Percentiles rank a stretch among this genome's conserved stretches.
phyloP scores from a whole-genome alignment of 1,139 yeast species.

The Protomyces arabidopsidicola region DNA sequence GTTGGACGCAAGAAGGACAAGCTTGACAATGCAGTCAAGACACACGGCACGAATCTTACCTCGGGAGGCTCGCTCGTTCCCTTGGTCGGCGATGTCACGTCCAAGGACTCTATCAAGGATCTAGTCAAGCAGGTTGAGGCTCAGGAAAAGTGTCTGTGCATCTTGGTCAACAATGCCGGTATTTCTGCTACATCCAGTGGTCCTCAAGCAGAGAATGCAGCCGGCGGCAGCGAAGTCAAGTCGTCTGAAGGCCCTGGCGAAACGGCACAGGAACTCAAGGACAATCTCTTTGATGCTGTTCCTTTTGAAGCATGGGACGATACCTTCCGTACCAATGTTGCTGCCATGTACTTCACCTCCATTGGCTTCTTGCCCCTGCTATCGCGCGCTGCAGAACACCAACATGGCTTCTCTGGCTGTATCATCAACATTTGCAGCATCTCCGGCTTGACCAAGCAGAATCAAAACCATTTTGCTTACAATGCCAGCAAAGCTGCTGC shows the following conservation, averaged over 20 bases:
- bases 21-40: slow-evolving; percentile 41
- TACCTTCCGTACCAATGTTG: slow-evolving; percentile 28
- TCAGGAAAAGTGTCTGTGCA: slow-evolving; percentile 32
- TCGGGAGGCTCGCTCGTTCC: slow-evolving; percentile 30
- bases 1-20: slow-evolving; percentile 44
- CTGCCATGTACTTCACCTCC: slow-evolving; percentile 29
- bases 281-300: slow-evolving; percentile 6
- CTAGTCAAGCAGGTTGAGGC: slow-evolving; percentile 30
- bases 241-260: slow-evolving; percentile 2
- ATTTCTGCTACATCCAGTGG: slow-evolving; percentile 28
- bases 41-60: slow-evolving; percentile 37
- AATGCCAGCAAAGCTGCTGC: slow-evolving; percentile 34
- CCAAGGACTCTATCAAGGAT: slow-evolving; percentile 30
- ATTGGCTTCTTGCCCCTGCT: slow-evolving; percentile 23
- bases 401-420: slow-evolving; percentile 20
- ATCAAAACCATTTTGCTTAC: slow-evolving; percentile 51
- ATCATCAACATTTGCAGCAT: slow-evolving; percentile 27
- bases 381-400: slow-evolving; percentile 14
- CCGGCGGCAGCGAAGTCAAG: slow-evolving; percentile 16
- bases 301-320: slow-evolving; percentile 20
- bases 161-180: slow-evolving; percentile 34
- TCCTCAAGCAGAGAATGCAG: slow-evolving; percentile 13
- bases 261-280: slow-evolving; percentile 16
- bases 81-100: slow-evolving; percentile 33
- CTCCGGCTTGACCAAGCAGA: slow-evolving; percentile 39